Percentiles rank a stretch among this genome's conserved stretches.
These are phyloP conservation scores for Glonium stellatum DNA, from an alignment of 495 filamentous ascomycete species.

Conservation along the genomic window DNA sequence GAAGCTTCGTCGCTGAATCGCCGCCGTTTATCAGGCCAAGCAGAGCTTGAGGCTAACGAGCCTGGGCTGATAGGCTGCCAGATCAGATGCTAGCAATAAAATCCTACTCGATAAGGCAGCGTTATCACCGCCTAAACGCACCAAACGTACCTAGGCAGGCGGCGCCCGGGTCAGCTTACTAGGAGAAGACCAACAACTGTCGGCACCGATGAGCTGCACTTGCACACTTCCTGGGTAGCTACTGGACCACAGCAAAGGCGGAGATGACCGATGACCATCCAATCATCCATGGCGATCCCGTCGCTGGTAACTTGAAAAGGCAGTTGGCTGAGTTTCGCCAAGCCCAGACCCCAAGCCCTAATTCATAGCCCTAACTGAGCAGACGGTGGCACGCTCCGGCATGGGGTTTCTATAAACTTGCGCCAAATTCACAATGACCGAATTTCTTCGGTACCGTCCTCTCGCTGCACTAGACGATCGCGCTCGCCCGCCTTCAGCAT, in stretches of 20 bases:
- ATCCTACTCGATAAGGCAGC: background rate
- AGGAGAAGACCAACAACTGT: too few relatives aligned
- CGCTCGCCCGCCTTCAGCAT: constrained; percentile 14
- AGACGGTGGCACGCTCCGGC: constrained; percentile 13
- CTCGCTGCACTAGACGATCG: constrained; percentile 3
- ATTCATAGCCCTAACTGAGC: constrained; percentile 5
- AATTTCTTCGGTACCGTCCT: background rate
- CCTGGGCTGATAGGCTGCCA: background rate
- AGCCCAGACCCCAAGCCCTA: too few relatives aligned
- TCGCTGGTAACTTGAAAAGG: constrained; percentile 14
- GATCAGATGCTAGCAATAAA: constrained; percentile 1
- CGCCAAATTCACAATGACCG: background rate
- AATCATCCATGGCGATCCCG: constrained; percentile 10
- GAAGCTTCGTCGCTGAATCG: constrained; percentile 4
- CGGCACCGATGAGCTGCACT: background rate
- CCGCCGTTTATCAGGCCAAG: constrained; percentile 5
- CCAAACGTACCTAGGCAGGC: background rate
- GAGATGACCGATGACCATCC: constrained; percentile 20
- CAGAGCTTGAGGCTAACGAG: background rate
- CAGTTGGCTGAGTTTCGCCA: constrained; percentile 12
- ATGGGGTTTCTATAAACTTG: background rate
- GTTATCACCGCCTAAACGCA: background rate
- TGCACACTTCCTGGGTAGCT: background rate
- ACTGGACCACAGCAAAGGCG: background rate
- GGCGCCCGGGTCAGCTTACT: background rate